Base-by-base conservation (phyloP, 352 stramenopile species). In the Plasmopara viticola region DNA sequence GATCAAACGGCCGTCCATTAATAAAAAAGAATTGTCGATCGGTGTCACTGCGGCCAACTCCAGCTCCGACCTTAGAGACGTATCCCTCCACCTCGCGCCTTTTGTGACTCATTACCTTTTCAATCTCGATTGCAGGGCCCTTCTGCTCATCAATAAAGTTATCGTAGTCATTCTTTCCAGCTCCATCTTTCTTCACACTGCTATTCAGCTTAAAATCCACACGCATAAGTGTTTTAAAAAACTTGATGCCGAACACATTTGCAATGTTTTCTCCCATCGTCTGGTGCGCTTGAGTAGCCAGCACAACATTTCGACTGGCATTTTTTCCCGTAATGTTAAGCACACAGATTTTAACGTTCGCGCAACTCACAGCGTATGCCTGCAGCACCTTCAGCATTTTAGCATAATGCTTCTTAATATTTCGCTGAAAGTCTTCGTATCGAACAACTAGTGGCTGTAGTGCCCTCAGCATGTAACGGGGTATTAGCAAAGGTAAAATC, bases 21-120 rank as follows among this genome's bases (percentile, higher is more conserved):
- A 99, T 90, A 65, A 94, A 97, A 51, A 97, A 93, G 58, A 98
- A 98, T 66, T 98, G 95, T 4, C 81, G 71, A 52, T 98, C 88
- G 49, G 94, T 90, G 47, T 96, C 84, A 41, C 74, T 82, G 38
- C 81, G 60, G 4, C 81, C 82, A 17, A 90, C 78, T 20, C 84
- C 84, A 35, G 58, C 70, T 33, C 80, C 80, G 14, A 87, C 70
- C 37, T 72, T 80, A 1, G 78, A 92, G 13, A 95, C 71, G 33
- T 74, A 90, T 2, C 83, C 83, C n/a, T 68, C 53, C n/a, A 89
- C 68, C 38, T 64, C 68, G 15, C 70, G 60, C 37, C 61, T 31
- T 55, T 73, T 55, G 41, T 20, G 43, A 46, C 30, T 55, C 40
- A 62, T 37, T 18, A 53, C 44, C 25, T 70, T 59, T 17, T 62